Evolutionary conservation across 441 rosid genomes (phyloP).

Genomic region (Biscutella laevigata): DNA sequence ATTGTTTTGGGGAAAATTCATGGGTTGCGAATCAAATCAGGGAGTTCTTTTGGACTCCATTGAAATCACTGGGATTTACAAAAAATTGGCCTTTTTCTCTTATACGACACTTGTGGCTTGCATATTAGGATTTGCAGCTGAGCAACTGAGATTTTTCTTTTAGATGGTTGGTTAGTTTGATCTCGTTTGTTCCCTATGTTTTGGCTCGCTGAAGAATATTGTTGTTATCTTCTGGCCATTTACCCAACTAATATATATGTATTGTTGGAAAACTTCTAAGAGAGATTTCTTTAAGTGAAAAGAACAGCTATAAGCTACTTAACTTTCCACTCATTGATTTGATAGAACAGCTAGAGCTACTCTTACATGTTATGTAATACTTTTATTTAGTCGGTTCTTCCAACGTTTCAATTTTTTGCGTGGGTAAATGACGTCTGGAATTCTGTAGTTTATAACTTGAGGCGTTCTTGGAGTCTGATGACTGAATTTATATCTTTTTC

Average conservation of each 20-base stretch:
- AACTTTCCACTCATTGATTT: conserved; percentile 2
- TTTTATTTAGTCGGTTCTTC: background rate
- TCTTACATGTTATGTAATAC: background rate
- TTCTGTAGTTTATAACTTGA: background rate
- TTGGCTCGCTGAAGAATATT: background rate
- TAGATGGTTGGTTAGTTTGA: background rate
- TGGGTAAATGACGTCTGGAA: background rate
- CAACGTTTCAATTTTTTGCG: background rate
- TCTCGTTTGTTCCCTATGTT: background rate
- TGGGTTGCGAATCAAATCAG: background rate
- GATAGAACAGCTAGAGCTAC: background rate
- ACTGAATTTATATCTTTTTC: conserved; percentile 6
- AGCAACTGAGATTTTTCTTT: background rate
- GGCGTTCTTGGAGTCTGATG: background rate
- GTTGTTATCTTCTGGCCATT: background rate
- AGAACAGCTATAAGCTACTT: background rate
- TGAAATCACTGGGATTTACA: background rate
- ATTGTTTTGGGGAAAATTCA: no score
- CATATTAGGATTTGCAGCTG: background rate
- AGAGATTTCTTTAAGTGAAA: background rate
- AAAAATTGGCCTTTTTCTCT: background rate
- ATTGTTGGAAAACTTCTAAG: background rate
- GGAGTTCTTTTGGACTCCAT: background rate
- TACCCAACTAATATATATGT: background rate
- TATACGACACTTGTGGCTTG: background rate